Percentiles rank a stretch among this genome's conserved stretches.
Evolutionary conservation across 2,329 filamentous ascomycete species (phyloP).

Genomic region (Phialophora chinensis): DNA sequence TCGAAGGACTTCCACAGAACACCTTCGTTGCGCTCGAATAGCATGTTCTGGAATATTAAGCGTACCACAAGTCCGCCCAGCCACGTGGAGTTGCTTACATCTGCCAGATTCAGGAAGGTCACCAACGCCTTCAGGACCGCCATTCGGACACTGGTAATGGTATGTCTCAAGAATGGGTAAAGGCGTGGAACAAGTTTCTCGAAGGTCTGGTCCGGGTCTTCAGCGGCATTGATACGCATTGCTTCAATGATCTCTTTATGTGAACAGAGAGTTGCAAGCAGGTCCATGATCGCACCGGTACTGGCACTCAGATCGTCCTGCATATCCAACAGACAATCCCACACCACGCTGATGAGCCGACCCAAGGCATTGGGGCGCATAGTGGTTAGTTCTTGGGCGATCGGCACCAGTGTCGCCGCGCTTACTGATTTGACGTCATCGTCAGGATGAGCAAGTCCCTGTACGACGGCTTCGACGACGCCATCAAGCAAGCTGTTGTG

Average conservation of each 20-base stretch:
- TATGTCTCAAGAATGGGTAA: constrained; percentile 95
- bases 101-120: constrained; percentile 88
- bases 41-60: constrained; percentile 90
- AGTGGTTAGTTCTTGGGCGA: constrained; percentile 91
- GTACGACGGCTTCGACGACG: constrained; percentile 90
- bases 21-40: constrained; percentile 87
- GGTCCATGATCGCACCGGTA: constrained; percentile 97
- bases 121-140: constrained; percentile 90
- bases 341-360: constrained; percentile 88
- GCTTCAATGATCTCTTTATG: constrained; percentile 91
- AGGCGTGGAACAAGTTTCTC: constrained; percentile 88
- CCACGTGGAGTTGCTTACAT: constrained; percentile 82
- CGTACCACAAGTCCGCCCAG: constrained; percentile 87
- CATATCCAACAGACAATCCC: constrained; percentile 96
- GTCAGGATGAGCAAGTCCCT: constrained; percentile 85
- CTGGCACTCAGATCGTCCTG: constrained; percentile 96
- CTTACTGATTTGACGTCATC: constrained; percentile 97
- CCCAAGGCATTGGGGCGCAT: constrained; percentile 80
- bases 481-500: constrained; percentile 89
- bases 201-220: constrained; percentile 87
- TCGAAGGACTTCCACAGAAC: constrained; percentile 83
- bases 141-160: constrained; percentile 91
- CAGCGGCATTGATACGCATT: constrained; percentile 87
- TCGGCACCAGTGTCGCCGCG: constrained; percentile 94
- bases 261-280: constrained; percentile 91